These are phyloP conservation scores for Hericium coralloides DNA, from an alignment of 768 basidiomycete genomes.

Conservation along the genomic window DNA sequence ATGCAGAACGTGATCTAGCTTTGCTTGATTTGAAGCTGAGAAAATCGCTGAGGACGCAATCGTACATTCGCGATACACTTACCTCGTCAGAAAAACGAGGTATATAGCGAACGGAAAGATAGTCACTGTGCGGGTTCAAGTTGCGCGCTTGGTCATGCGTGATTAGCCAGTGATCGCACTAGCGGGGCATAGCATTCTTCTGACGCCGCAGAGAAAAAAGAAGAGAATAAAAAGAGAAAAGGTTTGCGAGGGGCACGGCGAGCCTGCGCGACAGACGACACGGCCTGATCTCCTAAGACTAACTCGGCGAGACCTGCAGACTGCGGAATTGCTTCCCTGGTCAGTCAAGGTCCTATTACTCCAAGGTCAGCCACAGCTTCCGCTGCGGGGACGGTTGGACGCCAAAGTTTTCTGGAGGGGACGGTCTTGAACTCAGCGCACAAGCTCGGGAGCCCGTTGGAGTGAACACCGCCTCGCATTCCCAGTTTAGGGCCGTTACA, in stretches of 20 bases:
- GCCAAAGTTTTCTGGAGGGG: slow-evolving; percentile 94
- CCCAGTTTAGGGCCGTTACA: slow-evolving; percentile 78
- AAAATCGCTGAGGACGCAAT: too few species aligned
- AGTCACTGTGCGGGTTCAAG: too few species aligned
- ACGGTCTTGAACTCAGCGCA: slow-evolving; percentile 89
- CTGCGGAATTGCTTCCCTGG: slow-evolving; percentile 94
- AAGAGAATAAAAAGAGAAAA: slow-evolving; percentile 34
- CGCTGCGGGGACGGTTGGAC: slow-evolving; percentile 56
- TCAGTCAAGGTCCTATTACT: slow-evolving; percentile 79
- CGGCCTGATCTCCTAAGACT: slow-evolving; percentile 87
- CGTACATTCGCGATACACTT: too few species aligned
- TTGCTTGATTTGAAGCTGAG: too few species aligned
- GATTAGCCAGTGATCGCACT: too few species aligned
- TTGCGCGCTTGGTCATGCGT: too few species aligned
- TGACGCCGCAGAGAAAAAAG: too few species aligned
- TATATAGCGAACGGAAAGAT: too few species aligned
- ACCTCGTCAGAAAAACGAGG: too few species aligned
- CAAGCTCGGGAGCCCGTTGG: slow-evolving; percentile 54
- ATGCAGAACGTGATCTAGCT: too few species aligned
- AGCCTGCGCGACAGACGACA: slow-evolving; percentile 76
- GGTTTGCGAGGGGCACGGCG: slow-evolving; percentile 72
- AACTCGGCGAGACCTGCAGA: slow-evolving; percentile 81
- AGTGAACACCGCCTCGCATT: slow-evolving; percentile 57
- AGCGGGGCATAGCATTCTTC: too few species aligned
- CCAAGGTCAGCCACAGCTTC: slow-evolving; percentile 61